Percentiles rank a stretch among this genome's conserved stretches.
These are phyloP conservation scores for Picochlorum sp. DNA, from an alignment of 139 green algal genomes.

Conservation along the genomic window DNA sequence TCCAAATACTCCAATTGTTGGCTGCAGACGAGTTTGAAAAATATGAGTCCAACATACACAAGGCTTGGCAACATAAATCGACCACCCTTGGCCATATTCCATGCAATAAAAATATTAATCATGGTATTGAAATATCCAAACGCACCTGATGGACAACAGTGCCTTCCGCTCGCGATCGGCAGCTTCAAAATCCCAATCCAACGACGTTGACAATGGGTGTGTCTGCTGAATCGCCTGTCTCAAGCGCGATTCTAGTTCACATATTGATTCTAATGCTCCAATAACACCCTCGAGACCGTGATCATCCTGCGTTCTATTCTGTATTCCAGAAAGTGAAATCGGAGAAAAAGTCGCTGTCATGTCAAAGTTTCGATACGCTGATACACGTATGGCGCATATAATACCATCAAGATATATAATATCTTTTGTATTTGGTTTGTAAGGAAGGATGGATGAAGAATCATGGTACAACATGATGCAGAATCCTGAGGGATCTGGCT, in stretches of 20 bases:
- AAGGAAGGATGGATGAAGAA: no score
- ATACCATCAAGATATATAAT: no score
- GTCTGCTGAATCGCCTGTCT: constrained; percentile 47
- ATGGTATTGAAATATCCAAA: not conserved
- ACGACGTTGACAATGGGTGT: constrained; percentile 36
- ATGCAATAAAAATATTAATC: not conserved
- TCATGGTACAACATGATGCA: no score
- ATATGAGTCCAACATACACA: no score
- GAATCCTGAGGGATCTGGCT: no score
- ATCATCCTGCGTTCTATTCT: constrained; percentile 12
- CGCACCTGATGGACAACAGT: constrained; percentile 34
- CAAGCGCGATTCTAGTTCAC: constrained; percentile 34
- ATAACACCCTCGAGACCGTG: constrained; percentile 29
- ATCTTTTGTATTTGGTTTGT: no score
- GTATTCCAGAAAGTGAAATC: constrained; percentile 8
- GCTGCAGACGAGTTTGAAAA: constrained; percentile 20
- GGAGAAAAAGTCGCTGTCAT: not conserved
- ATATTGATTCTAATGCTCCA: constrained; percentile 30
- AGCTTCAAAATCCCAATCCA: constrained; percentile 32
- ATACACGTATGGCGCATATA: no score
- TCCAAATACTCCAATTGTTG: constrained; percentile 46
- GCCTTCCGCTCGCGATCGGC: constrained; percentile 37
- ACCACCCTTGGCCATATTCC: not conserved
- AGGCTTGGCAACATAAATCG: no score
- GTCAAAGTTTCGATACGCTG: no score